Percentiles rank a stretch among this genome's conserved stretches.
phyloP scores from a whole-genome alignment of 1,284 basidiomycete genomes.

The Cutaneotrichosporon cavernicola region DNA sequence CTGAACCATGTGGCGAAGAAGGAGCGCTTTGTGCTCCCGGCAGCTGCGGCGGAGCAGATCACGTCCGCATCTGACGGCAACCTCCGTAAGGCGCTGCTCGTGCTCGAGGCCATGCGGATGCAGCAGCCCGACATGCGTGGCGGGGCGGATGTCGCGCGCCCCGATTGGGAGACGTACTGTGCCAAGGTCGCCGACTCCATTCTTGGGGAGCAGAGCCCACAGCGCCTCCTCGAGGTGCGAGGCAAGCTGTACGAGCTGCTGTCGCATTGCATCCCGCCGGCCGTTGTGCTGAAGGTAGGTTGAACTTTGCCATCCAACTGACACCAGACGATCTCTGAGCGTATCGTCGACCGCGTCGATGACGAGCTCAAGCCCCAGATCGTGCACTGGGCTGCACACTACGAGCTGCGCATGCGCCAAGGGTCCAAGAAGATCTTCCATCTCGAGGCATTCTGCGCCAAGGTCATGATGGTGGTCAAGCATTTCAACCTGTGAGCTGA shows the following conservation, averaged over 20 bases:
- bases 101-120: slow-evolving; percentile 94
- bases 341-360: slow-evolving; percentile 81
- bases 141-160: slow-evolving; percentile 80
- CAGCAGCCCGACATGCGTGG: slow-evolving; percentile 76
- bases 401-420: slow-evolving; percentile 84
- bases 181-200: slow-evolving; percentile 90
- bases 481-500: slow-evolving; percentile 38
- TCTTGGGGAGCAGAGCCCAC: slow-evolving; percentile 87
- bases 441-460: slow-evolving; percentile 70
- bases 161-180: slow-evolving; percentile 99
- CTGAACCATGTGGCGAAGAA: slow-evolving; percentile 77
- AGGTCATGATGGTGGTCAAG: slow-evolving; percentile 51
- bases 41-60: slow-evolving; percentile 70
- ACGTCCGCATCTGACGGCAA: slow-evolving; percentile 82
- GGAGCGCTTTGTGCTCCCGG: slow-evolving; percentile 77
- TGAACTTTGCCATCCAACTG: slow-evolving; percentile 2
- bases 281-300: slow-evolving; percentile 78
- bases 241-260: slow-evolving; percentile 92
- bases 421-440: slow-evolving; percentile 96
- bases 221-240: slow-evolving; percentile 85
- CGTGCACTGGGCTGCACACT: slow-evolving; percentile 95
- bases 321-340: slow-evolving; percentile 78
- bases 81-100: slow-evolving; percentile 88
- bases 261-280: slow-evolving; percentile 97
- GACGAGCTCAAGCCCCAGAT: slow-evolving; percentile 83